Percentiles rank a stretch among this genome's conserved stretches.
These are phyloP conservation scores for Naganishia cerealis DNA, from an alignment of 1,284 basidiomycete genomes.

Conservation along the genomic window DNA sequence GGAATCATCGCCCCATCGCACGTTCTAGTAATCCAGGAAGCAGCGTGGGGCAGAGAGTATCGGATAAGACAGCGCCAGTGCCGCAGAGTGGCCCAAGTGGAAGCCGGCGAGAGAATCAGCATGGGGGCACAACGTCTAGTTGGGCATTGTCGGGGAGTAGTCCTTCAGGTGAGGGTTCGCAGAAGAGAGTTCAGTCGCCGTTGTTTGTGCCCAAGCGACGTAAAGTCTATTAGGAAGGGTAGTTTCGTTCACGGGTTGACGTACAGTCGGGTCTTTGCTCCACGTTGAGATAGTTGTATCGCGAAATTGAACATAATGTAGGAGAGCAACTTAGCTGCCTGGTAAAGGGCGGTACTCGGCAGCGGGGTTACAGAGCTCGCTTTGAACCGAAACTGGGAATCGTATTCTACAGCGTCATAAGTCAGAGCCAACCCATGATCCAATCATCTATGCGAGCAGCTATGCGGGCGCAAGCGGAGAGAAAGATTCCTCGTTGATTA, in stretches of 20 bases:
- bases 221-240: constrained; percentile 7
- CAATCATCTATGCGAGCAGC: no score
- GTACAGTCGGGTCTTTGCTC: not conserved
- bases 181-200: not conserved
- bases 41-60: not conserved
- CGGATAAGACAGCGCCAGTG: no score
- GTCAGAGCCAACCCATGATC: no score
- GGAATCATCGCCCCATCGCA: not conserved
- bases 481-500: no score
- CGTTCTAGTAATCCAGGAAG: not conserved
- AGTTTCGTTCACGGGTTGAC: not conserved
- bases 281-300: not conserved
- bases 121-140: not conserved
- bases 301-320: not conserved
- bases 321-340: no score
- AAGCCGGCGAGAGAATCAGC: not conserved
- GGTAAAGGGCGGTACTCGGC: no score
- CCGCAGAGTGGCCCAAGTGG: no score
- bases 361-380: no score
- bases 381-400: no score
- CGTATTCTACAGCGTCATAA: no score
- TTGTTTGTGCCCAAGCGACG: constrained; percentile 23
- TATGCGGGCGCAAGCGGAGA: no score
- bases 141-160: not conserved
- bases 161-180: not conserved